Evolutionary conservation across 768 basidiomycete genomes (phyloP), one percentile per base, ranked within the genome.

Genomic region (Lactarius akahatsu): DNA sequence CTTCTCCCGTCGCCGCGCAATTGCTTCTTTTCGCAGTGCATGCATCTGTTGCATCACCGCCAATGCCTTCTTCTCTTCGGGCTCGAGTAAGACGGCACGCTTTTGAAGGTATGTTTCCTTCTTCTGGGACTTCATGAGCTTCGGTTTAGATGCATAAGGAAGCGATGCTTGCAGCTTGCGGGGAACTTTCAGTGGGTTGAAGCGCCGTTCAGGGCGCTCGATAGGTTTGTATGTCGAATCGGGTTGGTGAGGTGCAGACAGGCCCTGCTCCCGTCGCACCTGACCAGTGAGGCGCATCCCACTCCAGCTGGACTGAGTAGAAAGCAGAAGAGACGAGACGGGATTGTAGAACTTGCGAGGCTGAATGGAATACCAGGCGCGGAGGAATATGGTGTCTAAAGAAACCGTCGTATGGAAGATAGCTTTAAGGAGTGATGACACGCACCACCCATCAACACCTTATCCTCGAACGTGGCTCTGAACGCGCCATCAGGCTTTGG

Each of bases 401-500:
- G 45, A 16, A 57, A 43, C 52, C 34, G 30, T 38, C 40, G 3
- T 67, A 40, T 28, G 13, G 30, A 26, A 38, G 34, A 23, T 30
- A 32, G n/a, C 13, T 23, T 58, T 34, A 38, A 41, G 43, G 8
- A 30, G 8, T 20, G 23, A 50, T 55, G 40, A 55, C 0, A 83
- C 91, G 64, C 76, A 96, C 95, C 95, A 71, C 94, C 94, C 88
- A 89, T 94, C 68, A 98, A 82, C 9, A 98, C 82, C 80, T 98
- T 98, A 77, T 99, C 97, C 77, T 99, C 97, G 76, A 98, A 99
- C 15, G 96, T 96, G 3, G 96, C 97, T 69, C 97, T 83, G 82
- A 92, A 98, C 5, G 92, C 87, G 10, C 97, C 97, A 65, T 97
- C 95, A 2, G 97, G 96, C 73, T 96, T 98, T n/a, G 88, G 79